These are phyloP conservation scores for Tubosaeta brunneosetosa DNA, from an alignment of 768 basidiomycete genomes.

Conservation along the genomic window DNA sequence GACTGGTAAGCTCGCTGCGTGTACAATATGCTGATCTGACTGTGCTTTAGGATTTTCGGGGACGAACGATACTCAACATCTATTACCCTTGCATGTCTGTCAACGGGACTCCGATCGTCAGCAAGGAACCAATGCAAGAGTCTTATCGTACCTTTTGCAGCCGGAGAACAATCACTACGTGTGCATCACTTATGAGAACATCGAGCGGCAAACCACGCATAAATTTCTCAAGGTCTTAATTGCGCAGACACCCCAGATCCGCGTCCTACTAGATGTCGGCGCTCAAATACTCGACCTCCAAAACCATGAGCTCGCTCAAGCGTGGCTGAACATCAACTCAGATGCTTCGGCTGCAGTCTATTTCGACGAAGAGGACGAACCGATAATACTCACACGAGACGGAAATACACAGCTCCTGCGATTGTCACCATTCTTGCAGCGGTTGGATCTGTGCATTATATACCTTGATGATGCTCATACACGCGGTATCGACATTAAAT, in stretches of 20 bases:
- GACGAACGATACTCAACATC: constrained; percentile 35
- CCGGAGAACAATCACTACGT: constrained; percentile 18
- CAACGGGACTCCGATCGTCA: constrained; percentile 19
- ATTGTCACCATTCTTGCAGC: constrained; percentile 24
- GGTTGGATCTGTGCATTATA: constrained; percentile 3
- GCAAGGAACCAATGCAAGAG: constrained; percentile 8
- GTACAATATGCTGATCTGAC: too few relatives aligned
- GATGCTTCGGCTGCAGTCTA: constrained; percentile 21
- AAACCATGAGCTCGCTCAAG: constrained; percentile 34
- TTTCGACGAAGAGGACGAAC: constrained; percentile 12
- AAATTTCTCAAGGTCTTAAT: constrained; percentile 30
- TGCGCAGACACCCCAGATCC: constrained; percentile 30
- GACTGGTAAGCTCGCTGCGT: constrained; percentile 5
- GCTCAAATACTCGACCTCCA: constrained; percentile 49
- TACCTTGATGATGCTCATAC: constrained; percentile 19
- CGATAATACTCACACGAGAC: constrained; percentile 32
- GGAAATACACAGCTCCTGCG: constrained; percentile 33
- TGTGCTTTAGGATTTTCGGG: constrained; percentile 35
- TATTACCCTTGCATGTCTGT: constrained; percentile 26
- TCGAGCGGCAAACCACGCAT: constrained; percentile 7
- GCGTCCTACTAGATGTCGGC: constrained; percentile 47
- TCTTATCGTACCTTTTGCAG: constrained; percentile 16
- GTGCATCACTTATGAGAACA: not conserved
- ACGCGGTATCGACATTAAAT: constrained; percentile 15
- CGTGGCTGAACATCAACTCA: constrained; percentile 33